phyloP scores from a whole-genome alignment of 192 early-diverging fungal genomes.

The Coemansia reversa region DNA sequence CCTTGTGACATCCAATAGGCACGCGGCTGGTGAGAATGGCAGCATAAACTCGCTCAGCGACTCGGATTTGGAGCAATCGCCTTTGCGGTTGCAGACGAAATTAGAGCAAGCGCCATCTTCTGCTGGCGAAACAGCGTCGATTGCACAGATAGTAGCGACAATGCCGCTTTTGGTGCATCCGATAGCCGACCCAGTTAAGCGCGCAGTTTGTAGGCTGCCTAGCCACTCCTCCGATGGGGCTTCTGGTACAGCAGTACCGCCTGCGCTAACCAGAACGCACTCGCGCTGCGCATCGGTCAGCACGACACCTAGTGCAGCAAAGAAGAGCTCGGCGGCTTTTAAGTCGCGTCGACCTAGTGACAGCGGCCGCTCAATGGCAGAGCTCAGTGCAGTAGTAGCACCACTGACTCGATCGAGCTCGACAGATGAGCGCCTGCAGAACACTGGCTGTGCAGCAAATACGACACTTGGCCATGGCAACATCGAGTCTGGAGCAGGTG shows the following conservation, averaged over 20 bases:
- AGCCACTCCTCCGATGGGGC: slow-evolving; percentile 27
- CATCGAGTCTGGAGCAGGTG: slow-evolving; percentile 15
- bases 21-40: slow-evolving; percentile 12
- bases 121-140: slow-evolving; percentile 2
- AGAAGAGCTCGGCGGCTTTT: slow-evolving; percentile 5
- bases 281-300: slow-evolving; percentile 49
- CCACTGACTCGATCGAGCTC: slow-evolving; percentile 42
- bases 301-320: slow-evolving; percentile 16
- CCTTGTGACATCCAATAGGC: neutral
- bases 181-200: slow-evolving; percentile 21
- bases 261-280: slow-evolving; percentile 28
- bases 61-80: slow-evolving; percentile 22
- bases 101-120: slow-evolving; percentile 2
- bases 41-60: slow-evolving; percentile 47
- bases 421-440: slow-evolving; percentile 38
- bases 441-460: neutral
- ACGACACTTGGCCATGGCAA: slow-evolving; percentile 6
- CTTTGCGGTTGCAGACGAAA: neutral
- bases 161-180: slow-evolving; percentile 6
- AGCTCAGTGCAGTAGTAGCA: slow-evolving; percentile 10
- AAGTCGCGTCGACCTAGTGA: slow-evolving; percentile 40
- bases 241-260: slow-evolving; percentile 5
- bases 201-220: slow-evolving; percentile 22
- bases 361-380: slow-evolving; percentile 18
- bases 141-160: slow-evolving; percentile 1